Conservation (phyloP, 2,329 filamentous ascomycete genomes). For the Xylaria polymorpha region DNA sequence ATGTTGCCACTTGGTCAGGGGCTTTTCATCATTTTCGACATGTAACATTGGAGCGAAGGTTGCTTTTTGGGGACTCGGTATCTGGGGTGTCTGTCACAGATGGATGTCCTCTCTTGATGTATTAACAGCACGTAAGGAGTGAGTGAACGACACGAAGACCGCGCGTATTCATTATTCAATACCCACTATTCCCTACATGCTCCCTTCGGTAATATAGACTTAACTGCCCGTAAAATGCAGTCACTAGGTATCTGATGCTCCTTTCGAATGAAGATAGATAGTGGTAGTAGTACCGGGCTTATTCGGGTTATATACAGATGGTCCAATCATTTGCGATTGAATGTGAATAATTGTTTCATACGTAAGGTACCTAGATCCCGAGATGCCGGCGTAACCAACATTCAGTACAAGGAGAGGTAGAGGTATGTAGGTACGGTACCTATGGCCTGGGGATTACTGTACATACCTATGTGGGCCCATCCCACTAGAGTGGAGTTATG, state of each 20-base stretch:
- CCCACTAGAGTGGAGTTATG: not conserved
- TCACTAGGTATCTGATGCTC: no score
- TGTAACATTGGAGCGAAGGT: constrained; percentile 49
- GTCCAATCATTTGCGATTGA: not conserved
- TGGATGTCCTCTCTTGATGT: constrained; percentile 43
- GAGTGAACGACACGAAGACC: constrained; percentile 31
- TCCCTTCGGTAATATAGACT: constrained; percentile 5
- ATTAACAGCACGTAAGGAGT: constrained; percentile 39
- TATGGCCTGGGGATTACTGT: no score
- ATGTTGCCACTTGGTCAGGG: constrained; percentile 33
- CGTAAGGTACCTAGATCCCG: not conserved
- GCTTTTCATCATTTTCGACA: constrained; percentile 44
- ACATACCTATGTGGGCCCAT: not conserved
- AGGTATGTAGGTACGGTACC: no score
- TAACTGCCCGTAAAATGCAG: constrained; percentile 1
- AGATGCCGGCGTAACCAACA: not conserved
- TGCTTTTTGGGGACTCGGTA: constrained; percentile 34
- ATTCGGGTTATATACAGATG: constrained; percentile 5
- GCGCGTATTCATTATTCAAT: constrained; percentile 34
- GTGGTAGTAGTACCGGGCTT: not conserved
- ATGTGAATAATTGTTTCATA: not conserved
- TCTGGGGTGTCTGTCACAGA: constrained; percentile 37
- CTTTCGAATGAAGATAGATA: not conserved
- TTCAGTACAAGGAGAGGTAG: no score
- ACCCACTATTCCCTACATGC: constrained; percentile 31